These are phyloP conservation scores for Leucogyrophana mollusca DNA, from an alignment of 768 basidiomycete species.

Conservation along the genomic window DNA sequence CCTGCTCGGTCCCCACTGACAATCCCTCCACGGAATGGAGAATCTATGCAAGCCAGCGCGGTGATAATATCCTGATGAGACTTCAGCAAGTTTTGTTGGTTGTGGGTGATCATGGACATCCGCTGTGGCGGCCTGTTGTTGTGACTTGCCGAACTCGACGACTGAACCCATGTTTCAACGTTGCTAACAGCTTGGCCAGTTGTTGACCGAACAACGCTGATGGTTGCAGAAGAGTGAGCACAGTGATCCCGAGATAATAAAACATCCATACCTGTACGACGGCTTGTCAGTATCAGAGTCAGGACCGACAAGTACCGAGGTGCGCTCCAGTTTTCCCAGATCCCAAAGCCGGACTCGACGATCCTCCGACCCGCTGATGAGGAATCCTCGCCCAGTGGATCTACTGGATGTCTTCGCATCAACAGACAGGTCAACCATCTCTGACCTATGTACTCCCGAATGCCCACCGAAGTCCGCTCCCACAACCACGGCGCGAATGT, in stretches of 20 bases:
- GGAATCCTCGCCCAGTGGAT: conserved; percentile 57
- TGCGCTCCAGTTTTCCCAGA: conserved; percentile 66
- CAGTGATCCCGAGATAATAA: conserved; percentile 2
- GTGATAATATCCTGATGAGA: conserved; percentile 92
- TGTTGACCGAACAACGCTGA: conserved; percentile 31
- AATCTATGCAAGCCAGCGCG: conserved; percentile 81
- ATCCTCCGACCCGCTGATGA: conserved; percentile 91
- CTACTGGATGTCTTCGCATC: conserved; percentile 41
- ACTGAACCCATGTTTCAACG: conserved; percentile 61
- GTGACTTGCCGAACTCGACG: conserved; percentile 42
- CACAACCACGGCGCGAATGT: conserved; percentile 67
- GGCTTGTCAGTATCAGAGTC: conserved; percentile 78
- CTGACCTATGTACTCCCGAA: conserved; percentile 49
- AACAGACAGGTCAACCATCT: conserved; percentile 42
- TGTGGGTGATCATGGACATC: conserved; percentile 74
- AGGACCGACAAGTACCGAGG: conserved; percentile 75
- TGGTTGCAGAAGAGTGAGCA: conserved; percentile 3
- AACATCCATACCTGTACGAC: conserved; percentile 60
- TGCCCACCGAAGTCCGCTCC: conserved; percentile 80
- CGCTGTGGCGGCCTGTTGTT: conserved; percentile 71
- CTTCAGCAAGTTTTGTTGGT: conserved; percentile 81
- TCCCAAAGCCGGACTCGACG: conserved; percentile 89
- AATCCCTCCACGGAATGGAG: conserved; percentile 89
- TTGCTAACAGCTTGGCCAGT: conserved; percentile 49
- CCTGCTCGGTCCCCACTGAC: conserved; percentile 92